phyloP scores from a whole-genome alignment of 148 eudicot species.

The Spergularia marina region DNA sequence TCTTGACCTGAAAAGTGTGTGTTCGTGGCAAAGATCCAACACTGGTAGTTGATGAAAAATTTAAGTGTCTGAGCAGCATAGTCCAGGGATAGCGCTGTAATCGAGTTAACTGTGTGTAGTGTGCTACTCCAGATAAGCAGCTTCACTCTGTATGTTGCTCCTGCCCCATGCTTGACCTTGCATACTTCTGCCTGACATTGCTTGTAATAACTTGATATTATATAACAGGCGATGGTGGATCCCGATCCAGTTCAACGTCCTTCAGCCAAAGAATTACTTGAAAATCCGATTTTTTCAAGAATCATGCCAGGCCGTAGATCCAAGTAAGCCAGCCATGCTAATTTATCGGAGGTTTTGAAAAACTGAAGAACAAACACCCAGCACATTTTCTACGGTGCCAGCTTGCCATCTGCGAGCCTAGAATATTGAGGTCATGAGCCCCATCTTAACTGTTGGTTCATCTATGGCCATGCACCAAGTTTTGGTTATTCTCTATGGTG shows the following conservation, averaged over 20 bases:
- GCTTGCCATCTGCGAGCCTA: neutral
- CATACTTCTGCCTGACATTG: neutral
- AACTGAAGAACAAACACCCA: constrained; percentile 1
- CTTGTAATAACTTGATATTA: neutral
- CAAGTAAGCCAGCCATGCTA: constrained; percentile 21
- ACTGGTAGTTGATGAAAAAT: too few species aligned
- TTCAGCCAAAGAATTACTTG: constrained; percentile 67
- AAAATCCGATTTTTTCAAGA: constrained; percentile 57
- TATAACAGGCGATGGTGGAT: constrained; percentile 75
- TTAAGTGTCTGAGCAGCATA: too few species aligned
- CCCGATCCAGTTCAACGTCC: constrained; percentile 75
- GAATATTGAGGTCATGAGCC: constrained; percentile 7
- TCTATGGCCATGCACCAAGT: constrained; percentile 32
- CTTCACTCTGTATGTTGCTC: too few species aligned
- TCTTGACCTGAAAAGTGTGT: too few species aligned
- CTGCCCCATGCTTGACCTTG: neutral
- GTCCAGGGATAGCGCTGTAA: too few species aligned
- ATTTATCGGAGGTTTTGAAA: neutral
- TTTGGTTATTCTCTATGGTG: constrained; percentile 33
- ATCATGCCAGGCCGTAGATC: constrained; percentile 21
- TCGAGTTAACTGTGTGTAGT: too few species aligned
- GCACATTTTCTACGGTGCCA: neutral
- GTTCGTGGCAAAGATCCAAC: too few species aligned
- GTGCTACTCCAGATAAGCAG: too few species aligned
- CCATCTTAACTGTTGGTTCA: constrained; percentile 12